These are phyloP conservation scores for Yamadazyma trypodendri DNA, from an alignment of 1,139 yeast species.

Conservation along the genomic window DNA sequence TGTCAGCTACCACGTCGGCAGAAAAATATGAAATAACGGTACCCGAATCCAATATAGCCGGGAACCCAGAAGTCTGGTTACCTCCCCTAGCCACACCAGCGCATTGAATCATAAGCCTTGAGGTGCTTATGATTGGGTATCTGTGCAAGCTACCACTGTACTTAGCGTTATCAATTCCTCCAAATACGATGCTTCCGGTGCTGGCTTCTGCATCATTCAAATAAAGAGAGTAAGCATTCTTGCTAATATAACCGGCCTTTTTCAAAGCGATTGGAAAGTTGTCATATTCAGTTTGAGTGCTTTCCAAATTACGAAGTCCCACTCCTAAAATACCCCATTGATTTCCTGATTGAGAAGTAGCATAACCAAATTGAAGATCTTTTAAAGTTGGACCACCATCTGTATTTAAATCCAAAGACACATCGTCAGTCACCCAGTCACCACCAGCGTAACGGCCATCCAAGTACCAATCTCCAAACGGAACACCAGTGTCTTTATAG, in stretches of 20 bases:
- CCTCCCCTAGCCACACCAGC: not conserved
- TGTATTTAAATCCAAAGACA: no score
- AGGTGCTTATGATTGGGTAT: not conserved
- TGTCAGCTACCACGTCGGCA: slow-evolving; percentile 1
- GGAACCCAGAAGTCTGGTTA: slow-evolving; percentile 19
- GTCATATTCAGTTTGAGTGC: slow-evolving; percentile 15
- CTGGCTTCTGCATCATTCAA: slow-evolving; percentile 21
- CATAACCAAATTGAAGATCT: slow-evolving; percentile 9
- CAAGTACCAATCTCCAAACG: no score
- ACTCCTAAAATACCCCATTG: slow-evolving; percentile 38
- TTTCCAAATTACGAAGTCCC: slow-evolving; percentile 24
- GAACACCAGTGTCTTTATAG: no score
- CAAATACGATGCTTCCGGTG: slow-evolving; percentile 44
- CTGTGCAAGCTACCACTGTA: slow-evolving; percentile 13
- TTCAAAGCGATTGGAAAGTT: slow-evolving; percentile 28
- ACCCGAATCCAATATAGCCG: slow-evolving; percentile 27
- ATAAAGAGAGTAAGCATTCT: slow-evolving; percentile 33
- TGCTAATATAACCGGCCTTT: slow-evolving; percentile 24
- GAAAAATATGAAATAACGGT: slow-evolving; percentile 30
- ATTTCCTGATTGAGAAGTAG: slow-evolving; percentile 6
- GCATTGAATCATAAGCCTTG: not conserved
- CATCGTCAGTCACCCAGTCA: no score
- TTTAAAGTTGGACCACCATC: slow-evolving; percentile 7
- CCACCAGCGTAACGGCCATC: no score
- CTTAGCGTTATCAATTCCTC: slow-evolving; percentile 52